phyloP scores from a whole-genome alignment of 306 rosid genomes.

The Psophocarpus tetragonolobus region DNA sequence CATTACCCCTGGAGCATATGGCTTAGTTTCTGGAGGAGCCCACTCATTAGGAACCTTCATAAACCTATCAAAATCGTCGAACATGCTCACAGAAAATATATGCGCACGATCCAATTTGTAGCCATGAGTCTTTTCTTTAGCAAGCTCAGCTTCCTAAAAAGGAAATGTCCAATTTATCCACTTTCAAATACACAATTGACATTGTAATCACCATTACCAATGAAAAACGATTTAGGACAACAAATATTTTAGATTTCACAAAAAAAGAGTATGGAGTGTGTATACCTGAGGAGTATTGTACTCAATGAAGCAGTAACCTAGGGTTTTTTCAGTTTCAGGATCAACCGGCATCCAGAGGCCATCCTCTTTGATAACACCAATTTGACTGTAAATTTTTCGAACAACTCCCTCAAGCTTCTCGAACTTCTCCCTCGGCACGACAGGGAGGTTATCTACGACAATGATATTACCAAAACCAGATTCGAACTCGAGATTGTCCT shows the following conservation, averaged over 20 bases:
- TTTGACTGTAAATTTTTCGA: constrained; percentile 73
- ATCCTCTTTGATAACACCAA: constrained; percentile 68
- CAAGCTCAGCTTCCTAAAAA: constrained; percentile 89
- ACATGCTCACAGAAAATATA: constrained; percentile 77
- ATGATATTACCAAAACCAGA: constrained; percentile 72
- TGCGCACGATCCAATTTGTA: constrained; percentile 83
- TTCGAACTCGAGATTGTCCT: constrained; percentile 60
- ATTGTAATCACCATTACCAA: background rate
- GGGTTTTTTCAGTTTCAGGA: constrained; percentile 50
- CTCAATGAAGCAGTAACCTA: constrained; percentile 82
- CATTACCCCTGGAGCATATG: constrained; percentile 77
- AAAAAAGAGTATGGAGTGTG: no score
- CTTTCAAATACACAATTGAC: background rate
- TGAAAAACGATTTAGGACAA: background rate
- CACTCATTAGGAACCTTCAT: constrained; percentile 87
- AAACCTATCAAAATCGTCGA: constrained; percentile 72
- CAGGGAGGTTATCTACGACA: constrained; percentile 75
- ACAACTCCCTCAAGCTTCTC: constrained; percentile 76
- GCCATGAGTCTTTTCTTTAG: constrained; percentile 85
- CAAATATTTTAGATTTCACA: background rate
- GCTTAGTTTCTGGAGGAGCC: constrained; percentile 77
- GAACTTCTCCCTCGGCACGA: constrained; percentile 69
- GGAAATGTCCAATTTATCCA: background rate
- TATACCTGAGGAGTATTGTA: constrained; percentile 75
- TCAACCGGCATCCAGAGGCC: constrained; percentile 90